phyloP scores from a whole-genome alignment of 2,329 filamentous ascomycete genomes.

The Aureobasidium vineae region DNA sequence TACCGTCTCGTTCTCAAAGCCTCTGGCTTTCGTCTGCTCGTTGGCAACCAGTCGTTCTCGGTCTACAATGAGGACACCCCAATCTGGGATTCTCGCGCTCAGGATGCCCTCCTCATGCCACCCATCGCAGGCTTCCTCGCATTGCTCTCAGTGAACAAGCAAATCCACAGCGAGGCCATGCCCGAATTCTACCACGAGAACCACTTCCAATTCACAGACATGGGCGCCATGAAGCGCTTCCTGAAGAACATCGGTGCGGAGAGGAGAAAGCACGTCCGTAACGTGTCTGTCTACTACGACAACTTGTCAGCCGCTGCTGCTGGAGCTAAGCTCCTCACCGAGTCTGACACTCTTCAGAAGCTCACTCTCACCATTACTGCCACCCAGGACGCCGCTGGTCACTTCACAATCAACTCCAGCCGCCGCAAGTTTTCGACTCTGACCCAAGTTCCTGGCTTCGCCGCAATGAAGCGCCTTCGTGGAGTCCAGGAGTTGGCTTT shows the following conservation, averaged over 20 bases:
- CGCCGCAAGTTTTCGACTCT: not conserved
- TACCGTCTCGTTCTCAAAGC: not conserved
- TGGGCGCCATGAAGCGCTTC: not conserved
- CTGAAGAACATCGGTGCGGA: not conserved
- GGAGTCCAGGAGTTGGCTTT: constrained; percentile 12
- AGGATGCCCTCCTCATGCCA: not conserved
- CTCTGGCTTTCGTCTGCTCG: not conserved
- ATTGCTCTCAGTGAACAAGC: constrained; percentile 31
- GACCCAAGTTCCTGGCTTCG: constrained; percentile 8
- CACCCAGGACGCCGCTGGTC: not conserved
- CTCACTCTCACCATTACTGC: not conserved
- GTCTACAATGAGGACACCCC: not conserved
- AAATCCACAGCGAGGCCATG: constrained; percentile 30
- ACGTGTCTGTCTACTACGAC: not conserved
- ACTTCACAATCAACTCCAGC: not conserved
- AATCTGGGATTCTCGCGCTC: not conserved
- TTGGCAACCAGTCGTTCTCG: not conserved
- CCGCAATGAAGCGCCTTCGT: constrained; percentile 9
- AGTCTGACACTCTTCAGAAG: constrained; percentile 5
- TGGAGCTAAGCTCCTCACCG: constrained; percentile 9
- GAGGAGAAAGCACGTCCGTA: constrained; percentile 1
- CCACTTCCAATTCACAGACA: constrained; percentile 25
- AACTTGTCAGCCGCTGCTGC: constrained; percentile 8
- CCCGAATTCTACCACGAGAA: constrained; percentile 30
- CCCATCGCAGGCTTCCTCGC: constrained; percentile 11